Base-by-base conservation (phyloP, 768 basidiomycete species). In the Boletus barrowsii region DNA sequence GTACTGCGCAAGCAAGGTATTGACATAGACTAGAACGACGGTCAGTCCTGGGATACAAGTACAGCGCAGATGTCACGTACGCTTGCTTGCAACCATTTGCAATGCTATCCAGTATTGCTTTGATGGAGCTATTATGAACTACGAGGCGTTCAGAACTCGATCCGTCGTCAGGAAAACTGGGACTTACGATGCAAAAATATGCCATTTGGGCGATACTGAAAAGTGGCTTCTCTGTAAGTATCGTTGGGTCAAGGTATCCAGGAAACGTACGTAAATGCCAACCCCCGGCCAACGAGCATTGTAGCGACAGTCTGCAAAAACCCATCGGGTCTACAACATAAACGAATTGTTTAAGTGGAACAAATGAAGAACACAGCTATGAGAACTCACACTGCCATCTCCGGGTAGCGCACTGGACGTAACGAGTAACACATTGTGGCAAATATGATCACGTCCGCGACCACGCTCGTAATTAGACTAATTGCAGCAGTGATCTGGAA, bases 1-100 rank as follows among this genome's bases (percentile, higher is more conserved):
- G 20, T 42, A 69, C 68, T 64, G 53, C 51, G 47, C 68, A 5
- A 70, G 51, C 5, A 70, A 24, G 13, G 58, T 60, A n/a, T 70
- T 70, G 32, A 68, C 57, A 18, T 66, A 64, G 24, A 72, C 68
- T 70, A 40, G n/a, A 18, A 47, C 2, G 5, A 14, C n/a, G 29
- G 26, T 9, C 9, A 29, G 26, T 9, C 9, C 1, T 9, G 26
- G 26, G 26, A 29, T 29, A 8, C 26, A 29, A 29, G 26, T 29
- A 29, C 9, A 29, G 26, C 26, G 26, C 26, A 29, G 8, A 9
- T 29, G 8, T 29, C 26, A 29, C 26, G 8, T 29, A 29, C 26
- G 9, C 26, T 29, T 29, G 26, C 26, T 29, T 29, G 26, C 26
- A 29, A 29, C 26, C 26, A 29, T 29, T 29, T 29, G 26, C 26